phyloP scores from a whole-genome alignment of 2,329 filamentous ascomycete genomes.

The Monilinia laxa region DNA sequence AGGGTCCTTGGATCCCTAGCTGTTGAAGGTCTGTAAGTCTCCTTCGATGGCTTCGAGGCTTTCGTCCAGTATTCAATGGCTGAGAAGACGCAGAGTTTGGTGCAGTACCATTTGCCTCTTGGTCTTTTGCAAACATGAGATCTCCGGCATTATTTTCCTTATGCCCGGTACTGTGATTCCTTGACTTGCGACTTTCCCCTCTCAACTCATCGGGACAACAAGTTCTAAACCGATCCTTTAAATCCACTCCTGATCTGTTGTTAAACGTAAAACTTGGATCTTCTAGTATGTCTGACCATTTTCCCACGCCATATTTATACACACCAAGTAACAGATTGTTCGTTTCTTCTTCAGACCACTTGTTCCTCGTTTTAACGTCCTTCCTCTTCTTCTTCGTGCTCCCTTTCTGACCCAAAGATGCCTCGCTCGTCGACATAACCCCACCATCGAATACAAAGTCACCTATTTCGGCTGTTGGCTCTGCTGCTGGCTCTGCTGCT shows the following conservation, averaged over 20 bases:
- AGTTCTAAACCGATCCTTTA: slow-evolving; percentile 66
- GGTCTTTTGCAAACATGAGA: slow-evolving; percentile 45
- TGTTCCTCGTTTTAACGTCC: slow-evolving; percentile 57
- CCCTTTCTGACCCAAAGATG: slow-evolving; percentile 41
- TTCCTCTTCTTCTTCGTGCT: slow-evolving; percentile 48
- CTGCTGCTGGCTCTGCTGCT: no score
- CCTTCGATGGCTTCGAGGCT: slow-evolving; percentile 55
- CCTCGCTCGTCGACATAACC: not conserved
- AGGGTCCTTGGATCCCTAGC: slow-evolving; percentile 61
- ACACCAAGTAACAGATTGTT: slow-evolving; percentile 61
- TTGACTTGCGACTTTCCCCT: slow-evolving; percentile 39
- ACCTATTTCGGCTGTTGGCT: not conserved
- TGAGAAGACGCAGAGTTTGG: slow-evolving; percentile 37
- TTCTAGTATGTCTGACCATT: slow-evolving; percentile 64
- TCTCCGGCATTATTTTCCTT: slow-evolving; percentile 32
- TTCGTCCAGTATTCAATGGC: slow-evolving; percentile 42
- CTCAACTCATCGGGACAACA: slow-evolving; percentile 63
- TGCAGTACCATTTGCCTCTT: slow-evolving; percentile 24
- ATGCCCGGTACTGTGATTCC: slow-evolving; percentile 2
- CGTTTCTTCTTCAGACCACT: slow-evolving; percentile 66
- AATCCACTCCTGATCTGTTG: slow-evolving; percentile 58
- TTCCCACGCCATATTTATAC: slow-evolving; percentile 61
- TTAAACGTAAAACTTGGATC: slow-evolving; percentile 62
- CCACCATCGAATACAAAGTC: slow-evolving; percentile 3
- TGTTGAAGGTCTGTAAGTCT: slow-evolving; percentile 55